Evolutionary conservation across 768 basidiomycete genomes (phyloP), one percentile per base, ranked within the genome.

Genomic region (Termitomyces sp.): DNA sequence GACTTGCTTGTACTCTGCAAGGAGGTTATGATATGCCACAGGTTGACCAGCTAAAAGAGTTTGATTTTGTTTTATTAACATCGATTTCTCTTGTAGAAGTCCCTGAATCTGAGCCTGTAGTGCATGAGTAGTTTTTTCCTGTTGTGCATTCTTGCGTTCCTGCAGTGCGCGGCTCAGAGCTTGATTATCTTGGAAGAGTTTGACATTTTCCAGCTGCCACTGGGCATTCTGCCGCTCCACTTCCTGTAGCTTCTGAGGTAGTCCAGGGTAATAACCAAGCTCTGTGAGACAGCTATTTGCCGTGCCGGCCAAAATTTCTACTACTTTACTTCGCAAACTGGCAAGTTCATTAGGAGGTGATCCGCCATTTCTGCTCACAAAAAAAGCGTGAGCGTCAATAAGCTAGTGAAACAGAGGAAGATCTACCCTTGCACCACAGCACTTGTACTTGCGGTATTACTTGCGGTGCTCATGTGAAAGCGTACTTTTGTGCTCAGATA

Each of bases 271-370:
- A 65, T 80, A 80, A 13, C 80, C 80, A 26, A 79, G 72, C 59
- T 81, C 81, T 4, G 70, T 62, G 24, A 80, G 70, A 61, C 76
- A 81, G 13, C 74, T 74, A 66, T 77, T 80, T 13, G 76, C 77
- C 9, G 75, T 79, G 13, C 53, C 63, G 0, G 81, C 62, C 18
- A 83, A 68, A 36, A 81, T 75, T 57, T 79, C 73, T 45, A 81
- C 68, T 52, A 81, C 64, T 60, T 69, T 72, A 6, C 64, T 60
- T 36, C 77, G 75, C 28, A 72, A 65, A 37, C 64, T 65, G 28
- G 51, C 39, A 24, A 63, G 53, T 6, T 56, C 51, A 34, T 53
- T 20, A 3, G 59, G 36, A 39, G 15, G 18, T 29, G 37, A 10
- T 20, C 54, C 28, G 20, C 18, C 33, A 61, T 54, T 59, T 34